These are phyloP conservation scores for Singerocomus inundabilis DNA, from an alignment of 1,284 basidiomycete genomes.

Conservation along the genomic window DNA sequence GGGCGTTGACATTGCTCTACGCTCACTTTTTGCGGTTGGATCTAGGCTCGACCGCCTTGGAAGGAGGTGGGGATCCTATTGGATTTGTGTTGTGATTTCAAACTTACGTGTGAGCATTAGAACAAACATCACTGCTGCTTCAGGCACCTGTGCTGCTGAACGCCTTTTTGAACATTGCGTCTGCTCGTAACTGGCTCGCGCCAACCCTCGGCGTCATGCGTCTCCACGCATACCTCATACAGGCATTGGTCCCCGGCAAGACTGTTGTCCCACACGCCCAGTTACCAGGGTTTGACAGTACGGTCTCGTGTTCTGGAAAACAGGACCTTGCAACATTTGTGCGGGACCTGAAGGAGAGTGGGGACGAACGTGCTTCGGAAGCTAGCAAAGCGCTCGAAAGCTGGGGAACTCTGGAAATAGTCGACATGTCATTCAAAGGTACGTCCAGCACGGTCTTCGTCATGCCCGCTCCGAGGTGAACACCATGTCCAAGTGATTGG, in stretches of 20 bases:
- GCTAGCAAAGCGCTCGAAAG: constrained; percentile 68
- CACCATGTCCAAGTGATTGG: constrained; percentile 69
- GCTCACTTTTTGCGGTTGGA: constrained; percentile 83
- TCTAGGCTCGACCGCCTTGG: constrained; percentile 53
- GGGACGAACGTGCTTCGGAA: constrained; percentile 38
- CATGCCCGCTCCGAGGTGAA: not conserved
- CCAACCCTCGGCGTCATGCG: constrained; percentile 80
- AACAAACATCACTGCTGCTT: constrained; percentile 67
- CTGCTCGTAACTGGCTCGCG: constrained; percentile 90
- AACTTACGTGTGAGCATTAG: constrained; percentile 37
- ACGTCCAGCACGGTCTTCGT: constrained; percentile 18
- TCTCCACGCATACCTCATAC: constrained; percentile 81
- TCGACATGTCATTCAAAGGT: constrained; percentile 89
- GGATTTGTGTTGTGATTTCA: not conserved
- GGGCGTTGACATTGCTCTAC: constrained; percentile 76
- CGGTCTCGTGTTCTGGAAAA: constrained; percentile 36
- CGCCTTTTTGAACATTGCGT: constrained; percentile 80
- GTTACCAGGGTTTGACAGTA: constrained; percentile 67
- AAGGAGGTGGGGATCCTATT: constrained; percentile 52
- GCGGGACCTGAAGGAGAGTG: constrained; percentile 16
- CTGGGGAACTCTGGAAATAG: constrained; percentile 82
- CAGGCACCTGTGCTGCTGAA: constrained; percentile 75
- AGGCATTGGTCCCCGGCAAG: constrained; percentile 73
- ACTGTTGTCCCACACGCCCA: constrained; percentile 53
- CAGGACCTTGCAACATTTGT: constrained; percentile 24